Evolutionary conservation across 805 yeast species (phyloP).

Genomic region (Dipodascus geniculatus): DNA sequence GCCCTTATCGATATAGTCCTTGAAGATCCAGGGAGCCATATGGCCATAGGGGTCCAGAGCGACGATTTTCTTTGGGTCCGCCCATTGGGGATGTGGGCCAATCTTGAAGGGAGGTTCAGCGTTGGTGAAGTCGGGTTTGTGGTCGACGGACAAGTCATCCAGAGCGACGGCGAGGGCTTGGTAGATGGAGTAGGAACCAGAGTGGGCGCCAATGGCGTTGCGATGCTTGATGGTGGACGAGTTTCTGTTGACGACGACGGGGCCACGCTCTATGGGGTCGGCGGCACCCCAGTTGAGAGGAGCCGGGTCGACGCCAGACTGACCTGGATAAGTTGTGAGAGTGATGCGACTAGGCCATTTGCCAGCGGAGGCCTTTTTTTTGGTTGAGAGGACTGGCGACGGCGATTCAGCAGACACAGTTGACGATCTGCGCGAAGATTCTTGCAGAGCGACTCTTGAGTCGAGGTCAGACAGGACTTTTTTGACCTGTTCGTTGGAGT

Average conservation of each 20-base stretch:
- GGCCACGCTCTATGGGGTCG: constrained; percentile 40
- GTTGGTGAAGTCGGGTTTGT: constrained; percentile 49
- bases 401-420: neutral
- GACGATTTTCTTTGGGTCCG: constrained; percentile 42
- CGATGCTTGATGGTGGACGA: constrained; percentile 40
- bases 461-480: constrained; percentile 7
- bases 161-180: constrained; percentile 58
- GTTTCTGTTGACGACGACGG: constrained; percentile 42
- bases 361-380: neutral
- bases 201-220: constrained; percentile 54
- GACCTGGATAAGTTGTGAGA: constrained; percentile 44
- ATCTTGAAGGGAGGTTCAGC: constrained; percentile 50
- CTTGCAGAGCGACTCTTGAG: constrained; percentile 1
- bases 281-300: constrained; percentile 42
- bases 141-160: constrained; percentile 39
- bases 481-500: constrained; percentile 8
- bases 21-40: constrained; percentile 47
- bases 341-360: constrained; percentile 25
- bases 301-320: constrained; percentile 37
- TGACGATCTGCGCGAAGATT: neutral
- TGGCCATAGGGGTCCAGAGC: constrained; percentile 61
- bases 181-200: constrained; percentile 53
- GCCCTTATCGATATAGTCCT: constrained; percentile 32
- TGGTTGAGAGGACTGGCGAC: neutral
- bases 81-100: constrained; percentile 47